phyloP scores from a whole-genome alignment of 129 eudicot genomes.

The Pulicaria dysenterica region DNA sequence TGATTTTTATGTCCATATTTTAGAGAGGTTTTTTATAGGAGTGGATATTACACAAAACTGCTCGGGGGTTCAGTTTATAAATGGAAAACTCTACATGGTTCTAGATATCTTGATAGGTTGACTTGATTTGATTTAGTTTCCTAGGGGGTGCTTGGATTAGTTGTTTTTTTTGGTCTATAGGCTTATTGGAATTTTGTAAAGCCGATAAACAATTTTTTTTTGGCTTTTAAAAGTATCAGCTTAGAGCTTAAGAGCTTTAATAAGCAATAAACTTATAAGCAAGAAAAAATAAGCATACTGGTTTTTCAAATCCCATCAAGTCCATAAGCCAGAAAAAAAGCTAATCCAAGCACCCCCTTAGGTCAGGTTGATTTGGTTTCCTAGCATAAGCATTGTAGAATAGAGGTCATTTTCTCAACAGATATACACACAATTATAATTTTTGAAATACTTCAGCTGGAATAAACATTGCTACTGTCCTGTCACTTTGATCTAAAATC shows the following conservation, averaged over 20 bases:
- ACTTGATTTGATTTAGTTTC: slow-evolving; percentile 1
- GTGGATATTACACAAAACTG: slow-evolving; percentile 16
- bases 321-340: too few relatives aligned
- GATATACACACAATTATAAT: background rate
- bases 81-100: background rate
- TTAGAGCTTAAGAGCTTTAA: too few relatives aligned
- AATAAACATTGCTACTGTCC: background rate
- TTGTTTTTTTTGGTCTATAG: too few relatives aligned
- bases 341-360: too few relatives aligned
- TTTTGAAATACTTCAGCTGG: background rate
- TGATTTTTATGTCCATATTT: background rate
- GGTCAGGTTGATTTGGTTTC: background rate
- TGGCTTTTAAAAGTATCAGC: too few relatives aligned
- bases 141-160: background rate
- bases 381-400: background rate
- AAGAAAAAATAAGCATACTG: too few relatives aligned
- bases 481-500: background rate
- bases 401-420: background rate
- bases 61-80: background rate
- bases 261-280: too few relatives aligned
- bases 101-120: background rate
- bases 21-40: background rate
- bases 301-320: too few relatives aligned
- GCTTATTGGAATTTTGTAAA: too few relatives aligned
- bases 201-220: too few relatives aligned